Conservation (phyloP, 768 basidiomycete genomes). For the Agaricus subrufescens region DNA sequence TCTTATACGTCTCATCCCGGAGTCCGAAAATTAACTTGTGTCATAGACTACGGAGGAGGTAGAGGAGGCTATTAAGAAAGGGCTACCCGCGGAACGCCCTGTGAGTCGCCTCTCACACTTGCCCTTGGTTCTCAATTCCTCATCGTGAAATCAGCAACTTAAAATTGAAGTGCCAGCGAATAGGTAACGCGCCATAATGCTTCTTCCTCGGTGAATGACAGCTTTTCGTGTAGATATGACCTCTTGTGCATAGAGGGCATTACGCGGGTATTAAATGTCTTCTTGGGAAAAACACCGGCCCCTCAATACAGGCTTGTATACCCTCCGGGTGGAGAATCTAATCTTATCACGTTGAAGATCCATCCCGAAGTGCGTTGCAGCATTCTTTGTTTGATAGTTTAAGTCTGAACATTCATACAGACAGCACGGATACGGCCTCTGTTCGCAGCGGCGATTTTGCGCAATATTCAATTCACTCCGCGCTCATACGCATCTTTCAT, state of each 20-base stretch:
- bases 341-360: constrained; percentile 63
- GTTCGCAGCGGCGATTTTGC: constrained; percentile 88
- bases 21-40: constrained; percentile 1
- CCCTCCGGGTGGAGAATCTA: constrained; percentile 62
- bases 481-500: constrained; percentile 95
- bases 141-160: constrained; percentile 60
- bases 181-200: constrained; percentile 43
- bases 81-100: constrained; percentile 79
- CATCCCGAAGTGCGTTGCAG: constrained; percentile 59
- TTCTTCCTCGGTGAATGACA: neutral
- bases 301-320: constrained; percentile 73
- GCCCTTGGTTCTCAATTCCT: neutral
- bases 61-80: constrained; percentile 75
- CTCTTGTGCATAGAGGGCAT: constrained; percentile 97
- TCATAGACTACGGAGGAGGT: constrained; percentile 84
- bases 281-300: constrained; percentile 63
- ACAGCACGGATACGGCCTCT: constrained; percentile 81
- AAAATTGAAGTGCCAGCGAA: constrained; percentile 99
- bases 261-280: constrained; percentile 77
- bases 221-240: constrained; percentile 69
- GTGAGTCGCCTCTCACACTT: constrained; percentile 33
- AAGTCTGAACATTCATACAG: constrained; percentile 30
- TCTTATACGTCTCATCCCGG: neutral
- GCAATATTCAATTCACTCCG: constrained; percentile 85
- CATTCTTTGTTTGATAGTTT: neutral